Evolutionary conservation across 306 rosid genomes (phyloP).

Genomic region (Cyclanthera cordifolia): DNA sequence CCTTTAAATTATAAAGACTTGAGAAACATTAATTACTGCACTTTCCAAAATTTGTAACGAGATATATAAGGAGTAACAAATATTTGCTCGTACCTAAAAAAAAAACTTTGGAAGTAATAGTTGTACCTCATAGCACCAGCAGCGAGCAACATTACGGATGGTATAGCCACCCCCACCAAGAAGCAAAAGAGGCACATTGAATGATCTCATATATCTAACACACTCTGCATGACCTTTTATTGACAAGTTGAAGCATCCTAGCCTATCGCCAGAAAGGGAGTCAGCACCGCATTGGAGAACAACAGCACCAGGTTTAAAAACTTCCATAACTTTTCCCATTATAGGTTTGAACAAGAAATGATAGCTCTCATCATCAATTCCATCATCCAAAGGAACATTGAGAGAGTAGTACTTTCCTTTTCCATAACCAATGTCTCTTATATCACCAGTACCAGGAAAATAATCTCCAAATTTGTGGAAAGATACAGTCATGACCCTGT

Average conservation of each 20-base stretch:
- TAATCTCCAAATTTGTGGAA: conserved; percentile 87
- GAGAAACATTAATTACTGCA: background rate
- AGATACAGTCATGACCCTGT: conserved; percentile 85
- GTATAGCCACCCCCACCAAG: conserved; percentile 89
- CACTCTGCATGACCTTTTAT: conserved; percentile 88
- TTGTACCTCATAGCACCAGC: conserved; percentile 85
- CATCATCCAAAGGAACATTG: conserved; percentile 81
- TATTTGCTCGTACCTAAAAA: background rate
- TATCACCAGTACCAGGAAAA: conserved; percentile 77
- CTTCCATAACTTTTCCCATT: conserved; percentile 77
- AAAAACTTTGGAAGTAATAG: conserved; percentile 3
- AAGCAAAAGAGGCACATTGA: conserved; percentile 73
- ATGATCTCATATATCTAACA: conserved; percentile 76
- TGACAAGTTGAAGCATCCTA: conserved; percentile 83
- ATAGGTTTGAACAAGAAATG: conserved; percentile 78
- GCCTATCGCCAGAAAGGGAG: conserved; percentile 77
- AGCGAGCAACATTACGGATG: conserved; percentile 82
- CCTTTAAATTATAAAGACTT: background rate
- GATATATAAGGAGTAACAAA: background rate
- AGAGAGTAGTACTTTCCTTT: conserved; percentile 83
- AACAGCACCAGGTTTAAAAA: conserved; percentile 78
- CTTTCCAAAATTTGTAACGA: background rate
- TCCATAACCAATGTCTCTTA: conserved; percentile 64
- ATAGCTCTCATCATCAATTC: conserved; percentile 89
- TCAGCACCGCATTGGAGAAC: conserved; percentile 93